Percentiles rank a stretch among this genome's conserved stretches.
Conservation (phyloP, 2,329 filamentous ascomycete species). For the Fusarium caatingaense region DNA sequence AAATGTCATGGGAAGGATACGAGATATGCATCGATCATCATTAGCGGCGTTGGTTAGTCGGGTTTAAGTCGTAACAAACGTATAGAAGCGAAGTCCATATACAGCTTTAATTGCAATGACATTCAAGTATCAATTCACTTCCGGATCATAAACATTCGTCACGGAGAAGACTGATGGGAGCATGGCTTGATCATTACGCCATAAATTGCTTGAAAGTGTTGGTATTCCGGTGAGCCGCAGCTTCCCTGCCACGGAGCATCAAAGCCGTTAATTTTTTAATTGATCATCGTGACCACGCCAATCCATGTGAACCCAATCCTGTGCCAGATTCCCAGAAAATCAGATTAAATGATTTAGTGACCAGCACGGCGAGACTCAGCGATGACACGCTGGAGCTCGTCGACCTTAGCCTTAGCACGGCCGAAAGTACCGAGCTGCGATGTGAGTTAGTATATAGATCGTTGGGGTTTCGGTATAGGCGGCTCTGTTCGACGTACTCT, state of each 20-base stretch:
- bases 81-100: background rate
- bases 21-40: slow-evolving; percentile 15
- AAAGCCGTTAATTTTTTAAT: slow-evolving; percentile 48
- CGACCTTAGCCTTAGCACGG: slow-evolving; percentile 99
- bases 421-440: slow-evolving; percentile 94
- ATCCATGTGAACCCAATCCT: slow-evolving; percentile 50
- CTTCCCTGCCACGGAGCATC: slow-evolving; percentile 48
- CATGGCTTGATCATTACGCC: slow-evolving; percentile 42
- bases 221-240: slow-evolving; percentile 53
- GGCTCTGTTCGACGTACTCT: slow-evolving; percentile 71
- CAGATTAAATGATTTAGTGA: slow-evolving; percentile 61
- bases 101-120: background rate
- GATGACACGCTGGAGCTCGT: slow-evolving; percentile 98
- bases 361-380: slow-evolving; percentile 84
- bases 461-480: background rate
- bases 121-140: background rate
- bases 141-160: background rate
- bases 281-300: slow-evolving; percentile 53
- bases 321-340: slow-evolving; percentile 47
- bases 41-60: slow-evolving; percentile 29
- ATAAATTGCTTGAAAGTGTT: slow-evolving; percentile 47
- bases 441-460: slow-evolving; percentile 41
- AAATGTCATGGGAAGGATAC: background rate
- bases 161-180: slow-evolving; percentile 4
- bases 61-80: background rate